Base-by-base conservation (phyloP, 2,329 filamentous ascomycete genomes). In the Diaporthe longicolla region DNA sequence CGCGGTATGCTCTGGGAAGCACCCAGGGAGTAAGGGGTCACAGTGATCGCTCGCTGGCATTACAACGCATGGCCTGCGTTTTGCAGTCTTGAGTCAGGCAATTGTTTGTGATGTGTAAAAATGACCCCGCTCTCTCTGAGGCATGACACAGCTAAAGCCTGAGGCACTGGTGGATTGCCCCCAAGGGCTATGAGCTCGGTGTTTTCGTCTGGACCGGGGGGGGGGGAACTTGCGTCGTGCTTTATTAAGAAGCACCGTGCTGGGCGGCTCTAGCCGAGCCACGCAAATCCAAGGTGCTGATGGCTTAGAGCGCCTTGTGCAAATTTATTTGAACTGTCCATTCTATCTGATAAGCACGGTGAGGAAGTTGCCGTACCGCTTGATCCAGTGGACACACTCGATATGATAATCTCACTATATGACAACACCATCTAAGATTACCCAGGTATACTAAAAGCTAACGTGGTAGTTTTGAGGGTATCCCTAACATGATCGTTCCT, bases 1-100 rank as follows among this genome's bases (percentile, higher is more conserved):
- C 63, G 63, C 63, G 48, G 63, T 4, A 54, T 32, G 9, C 48
- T 68, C 63, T 54, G 15, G 32, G 45, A 68, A 40, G 2, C 29
- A 48, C 63, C 48, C 48, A 13, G 48, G 32, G 24, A 68, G n/a
- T 1, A 21, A 7, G 21, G 48, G 48, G 45, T 66, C 43, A 52
- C 29, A 32, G 15, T 52, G 63, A 66, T 68, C 63, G 29, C 63
- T 68, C 32, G 32, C 40, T 48, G 63, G 63, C 63, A 68, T 68
- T 48, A 48, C n/a, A n/a, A 45, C 3, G 35, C 40, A 48, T 21
- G 26, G 19, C 59, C n/a, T 21, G 32, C 55, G 21, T 65, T 10
- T 68, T 68, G n/a, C n/a, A 54, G 48, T 32, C 63, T 13, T 21
- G 63, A 68, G 63, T 68, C 63, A 68, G 32, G 15, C 21, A 26